Evolutionary conservation across 768 basidiomycete genomes (phyloP).

Genomic region (Mycena filopes): DNA sequence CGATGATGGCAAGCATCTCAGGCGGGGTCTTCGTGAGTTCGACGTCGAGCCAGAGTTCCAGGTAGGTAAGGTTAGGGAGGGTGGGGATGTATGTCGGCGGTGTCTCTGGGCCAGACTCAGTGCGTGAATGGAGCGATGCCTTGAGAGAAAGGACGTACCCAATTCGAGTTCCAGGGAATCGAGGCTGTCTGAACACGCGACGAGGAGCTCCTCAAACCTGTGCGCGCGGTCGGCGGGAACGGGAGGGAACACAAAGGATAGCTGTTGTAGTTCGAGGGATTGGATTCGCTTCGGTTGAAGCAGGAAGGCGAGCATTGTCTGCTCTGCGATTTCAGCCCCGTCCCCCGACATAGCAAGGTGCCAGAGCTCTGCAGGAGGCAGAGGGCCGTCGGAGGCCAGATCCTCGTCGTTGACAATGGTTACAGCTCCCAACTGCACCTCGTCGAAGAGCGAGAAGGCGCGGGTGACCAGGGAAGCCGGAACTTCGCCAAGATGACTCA

Average conservation of each 20-base stretch:
- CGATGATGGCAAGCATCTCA: background rate
- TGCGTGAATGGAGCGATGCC: too few relatives aligned
- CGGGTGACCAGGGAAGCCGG: slow-evolving; percentile 5
- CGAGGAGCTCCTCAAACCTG: background rate
- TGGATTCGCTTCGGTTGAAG: background rate
- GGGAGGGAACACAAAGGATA: slow-evolving; percentile 2
- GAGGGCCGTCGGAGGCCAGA: too few relatives aligned
- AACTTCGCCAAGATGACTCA: background rate
- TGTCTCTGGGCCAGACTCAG: background rate
- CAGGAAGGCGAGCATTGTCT: background rate
- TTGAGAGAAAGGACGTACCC: background rate
- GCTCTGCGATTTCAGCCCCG: background rate
- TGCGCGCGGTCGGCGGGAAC: background rate
- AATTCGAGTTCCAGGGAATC: slow-evolving; percentile 5
- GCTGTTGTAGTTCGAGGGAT: background rate
- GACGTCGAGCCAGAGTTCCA: slow-evolving; percentile 8
- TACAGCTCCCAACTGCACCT: too few relatives aligned
- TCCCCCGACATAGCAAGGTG: background rate
- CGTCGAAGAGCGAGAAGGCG: background rate
- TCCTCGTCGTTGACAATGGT: background rate
- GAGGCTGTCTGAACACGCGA: slow-evolving; percentile 1
- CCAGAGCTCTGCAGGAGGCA: background rate
- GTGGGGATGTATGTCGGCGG: slow-evolving; percentile 3
- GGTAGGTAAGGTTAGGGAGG: background rate
- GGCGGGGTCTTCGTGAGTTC: background rate